Conservation (phyloP, 2,329 filamentous ascomycete genomes). For the Xylariales sp. region DNA sequence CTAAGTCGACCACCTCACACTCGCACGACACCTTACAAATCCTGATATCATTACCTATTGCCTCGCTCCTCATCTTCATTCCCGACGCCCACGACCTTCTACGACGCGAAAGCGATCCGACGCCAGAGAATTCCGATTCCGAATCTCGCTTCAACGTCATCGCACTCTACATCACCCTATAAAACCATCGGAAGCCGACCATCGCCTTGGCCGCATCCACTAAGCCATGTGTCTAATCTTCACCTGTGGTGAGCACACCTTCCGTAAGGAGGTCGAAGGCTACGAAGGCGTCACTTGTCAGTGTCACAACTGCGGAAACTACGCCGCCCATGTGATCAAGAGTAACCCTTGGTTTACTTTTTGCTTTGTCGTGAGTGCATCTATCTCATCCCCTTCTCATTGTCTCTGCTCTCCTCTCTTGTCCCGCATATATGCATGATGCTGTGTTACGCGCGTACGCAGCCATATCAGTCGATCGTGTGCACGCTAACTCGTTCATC, state of each 20-base stretch:
- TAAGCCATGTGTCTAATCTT: slow-evolving; percentile 71
- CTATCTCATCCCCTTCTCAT: not conserved
- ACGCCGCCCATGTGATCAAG: slow-evolving; percentile 69
- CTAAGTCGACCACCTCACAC: slow-evolving; percentile 15
- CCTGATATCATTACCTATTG: not conserved
- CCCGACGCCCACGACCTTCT: not conserved
- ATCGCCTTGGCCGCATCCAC: slow-evolving; percentile 20
- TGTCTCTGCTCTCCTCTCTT: not conserved
- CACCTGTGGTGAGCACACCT: slow-evolving; percentile 70
- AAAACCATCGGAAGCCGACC: slow-evolving; percentile 7
- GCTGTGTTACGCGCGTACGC: not conserved
- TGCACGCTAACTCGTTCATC: slow-evolving; percentile 24
- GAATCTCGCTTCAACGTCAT: not conserved
- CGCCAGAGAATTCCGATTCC: not conserved
- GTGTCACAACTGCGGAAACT: slow-evolving; percentile 76
- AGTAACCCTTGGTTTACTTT: slow-evolving; percentile 81
- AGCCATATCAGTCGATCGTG: not conserved
- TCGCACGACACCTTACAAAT: not conserved
- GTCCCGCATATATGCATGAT: not conserved
- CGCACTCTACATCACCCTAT: not conserved
- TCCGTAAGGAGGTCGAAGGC: slow-evolving; percentile 68
- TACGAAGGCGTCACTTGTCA: slow-evolving; percentile 72
- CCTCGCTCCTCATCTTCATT: slow-evolving; percentile 8
- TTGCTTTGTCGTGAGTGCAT: slow-evolving; percentile 73
- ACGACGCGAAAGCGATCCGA: not conserved